Base-by-base conservation (phyloP, 2,329 filamentous ascomycete genomes). In the Fusarium newnesense region DNA sequence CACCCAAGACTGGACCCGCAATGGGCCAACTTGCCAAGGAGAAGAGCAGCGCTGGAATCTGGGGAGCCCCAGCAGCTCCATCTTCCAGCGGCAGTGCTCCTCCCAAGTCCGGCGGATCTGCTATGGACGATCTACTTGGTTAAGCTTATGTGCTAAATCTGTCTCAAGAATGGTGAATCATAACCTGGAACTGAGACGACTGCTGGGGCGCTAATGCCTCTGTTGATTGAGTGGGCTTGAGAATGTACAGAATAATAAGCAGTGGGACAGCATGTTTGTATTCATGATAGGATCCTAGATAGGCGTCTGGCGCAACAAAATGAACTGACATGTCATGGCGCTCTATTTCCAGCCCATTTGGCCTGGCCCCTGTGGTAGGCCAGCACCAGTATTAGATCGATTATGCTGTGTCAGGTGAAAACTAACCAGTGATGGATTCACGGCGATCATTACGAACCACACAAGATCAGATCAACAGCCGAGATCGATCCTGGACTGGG, bases 21-120 rank as follows among this genome's bases (percentile, higher is more conserved):
- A 89, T 99, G 84, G 95, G 95, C 36, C 95, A 97, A 81, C 90
- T 99, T 82, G 96, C 95, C n/a, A 98, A 98, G 86, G 95, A 98
- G 84, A 98, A 98, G 88, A 96, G 95, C 66, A 95, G 92, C 77
- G 95, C 95, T 21, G 95, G 95, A 12, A 94, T 99, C 72, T 99
- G 97, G 95, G 96, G 96, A 24, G 89, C 93, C 1, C 87, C 92
- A 21, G 68, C 85, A 76, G 68, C 85, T 74, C 72, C 80, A 73
- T 58, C 79, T 10, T 72, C 77, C 8, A 74, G 74, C 58, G 75
- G 75, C 54, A 69, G 77, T 67, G 73, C 73, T 43, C 67, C 79
- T 30, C 77, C 77, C 54, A 77, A 80, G 72, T 70, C 76, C 47
- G 76, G 77, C 61, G 85, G 84, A 11, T 81, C 82, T 67, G 81